Conservation (phyloP, 1,284 basidiomycete genomes). For the Apiotrichum domesticum region DNA sequence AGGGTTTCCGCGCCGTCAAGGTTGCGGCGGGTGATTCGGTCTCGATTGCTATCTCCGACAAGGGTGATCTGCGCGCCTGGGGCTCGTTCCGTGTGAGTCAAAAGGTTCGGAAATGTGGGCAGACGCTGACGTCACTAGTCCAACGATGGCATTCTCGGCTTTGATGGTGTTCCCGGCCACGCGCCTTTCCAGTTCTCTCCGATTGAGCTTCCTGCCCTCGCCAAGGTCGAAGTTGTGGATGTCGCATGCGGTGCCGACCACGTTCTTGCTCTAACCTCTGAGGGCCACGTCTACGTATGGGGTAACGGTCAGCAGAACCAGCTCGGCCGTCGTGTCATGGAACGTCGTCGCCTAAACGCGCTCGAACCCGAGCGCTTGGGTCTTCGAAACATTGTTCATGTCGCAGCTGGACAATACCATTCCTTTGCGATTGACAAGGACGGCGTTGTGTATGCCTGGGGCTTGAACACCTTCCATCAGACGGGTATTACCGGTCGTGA, state of each 20-base stretch:
- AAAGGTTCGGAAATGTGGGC: no score
- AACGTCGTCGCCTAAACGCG: conserved; percentile 73
- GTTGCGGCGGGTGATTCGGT: conserved; percentile 79
- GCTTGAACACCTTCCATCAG: conserved; percentile 72
- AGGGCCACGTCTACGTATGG: conserved; percentile 69
- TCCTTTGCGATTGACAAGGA: conserved; percentile 81
- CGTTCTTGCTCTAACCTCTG: conserved; percentile 74
- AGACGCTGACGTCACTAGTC: conserved; percentile 35
- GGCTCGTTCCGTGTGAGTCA: conserved; percentile 78
- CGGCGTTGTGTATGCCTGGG: conserved; percentile 85
- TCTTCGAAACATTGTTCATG: conserved; percentile 60
- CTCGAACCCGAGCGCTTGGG: conserved; percentile 67
- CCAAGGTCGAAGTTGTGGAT: conserved; percentile 55
- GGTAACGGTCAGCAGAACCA: conserved; percentile 82
- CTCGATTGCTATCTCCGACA: conserved; percentile 68
- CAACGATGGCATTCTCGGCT: conserved; percentile 78
- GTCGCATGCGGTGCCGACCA: conserved; percentile 81
- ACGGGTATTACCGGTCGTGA: conserved; percentile 49
- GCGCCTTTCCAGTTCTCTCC: conserved; percentile 48
- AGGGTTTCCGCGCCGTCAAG: conserved; percentile 71
- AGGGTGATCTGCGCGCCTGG: conserved; percentile 80
- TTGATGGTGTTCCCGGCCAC: conserved; percentile 57
- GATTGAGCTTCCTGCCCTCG: conserved; percentile 46
- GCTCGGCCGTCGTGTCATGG: conserved; percentile 75
- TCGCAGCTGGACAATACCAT: conserved; percentile 77